phyloP scores from a whole-genome alignment of 495 filamentous ascomycete genomes.

The Penicillium odoratum region DNA sequence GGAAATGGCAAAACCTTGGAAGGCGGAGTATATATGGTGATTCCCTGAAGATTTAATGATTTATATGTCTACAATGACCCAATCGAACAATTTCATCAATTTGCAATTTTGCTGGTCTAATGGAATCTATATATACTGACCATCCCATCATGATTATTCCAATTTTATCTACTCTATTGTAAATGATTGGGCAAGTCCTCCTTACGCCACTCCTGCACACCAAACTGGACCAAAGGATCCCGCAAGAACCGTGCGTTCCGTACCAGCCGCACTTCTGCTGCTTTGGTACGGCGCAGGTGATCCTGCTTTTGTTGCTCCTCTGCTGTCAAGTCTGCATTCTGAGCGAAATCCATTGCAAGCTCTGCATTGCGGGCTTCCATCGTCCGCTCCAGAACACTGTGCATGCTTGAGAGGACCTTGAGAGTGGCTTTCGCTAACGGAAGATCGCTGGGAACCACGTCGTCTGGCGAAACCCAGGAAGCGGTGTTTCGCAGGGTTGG shows the following conservation, averaged over 20 bases:
- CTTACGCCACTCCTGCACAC: constrained; percentile 37
- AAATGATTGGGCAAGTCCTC: constrained; percentile 32
- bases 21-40: background rate
- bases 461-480: constrained; percentile 70
- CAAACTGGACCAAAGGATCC: constrained; percentile 52
- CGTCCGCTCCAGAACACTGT: constrained; percentile 77
- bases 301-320: constrained; percentile 59
- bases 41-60: constrained; percentile 1
- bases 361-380: constrained; percentile 63
- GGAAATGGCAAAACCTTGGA: too few relatives aligned
- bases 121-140: constrained; percentile 20
- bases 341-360: constrained; percentile 29
- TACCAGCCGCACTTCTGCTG: constrained; percentile 77
- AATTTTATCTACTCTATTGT: constrained; percentile 14
- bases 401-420: constrained; percentile 93
- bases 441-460: constrained; percentile 64
- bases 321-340: constrained; percentile 27
- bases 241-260: constrained; percentile 66
- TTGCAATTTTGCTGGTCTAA: constrained; percentile 3
- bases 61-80: constrained; percentile 1
- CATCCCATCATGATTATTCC: constrained; percentile 4
- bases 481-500: constrained; percentile 43
- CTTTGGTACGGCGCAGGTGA: constrained; percentile 68
- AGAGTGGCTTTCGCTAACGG: constrained; percentile 80
- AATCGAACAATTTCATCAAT: background rate